A percentile compares a stretch with the other conserved stretches of the same genome.
Conservation (phyloP, 1,284 basidiomycete genomes). For the Ceratobasidium sp. region DNA sequence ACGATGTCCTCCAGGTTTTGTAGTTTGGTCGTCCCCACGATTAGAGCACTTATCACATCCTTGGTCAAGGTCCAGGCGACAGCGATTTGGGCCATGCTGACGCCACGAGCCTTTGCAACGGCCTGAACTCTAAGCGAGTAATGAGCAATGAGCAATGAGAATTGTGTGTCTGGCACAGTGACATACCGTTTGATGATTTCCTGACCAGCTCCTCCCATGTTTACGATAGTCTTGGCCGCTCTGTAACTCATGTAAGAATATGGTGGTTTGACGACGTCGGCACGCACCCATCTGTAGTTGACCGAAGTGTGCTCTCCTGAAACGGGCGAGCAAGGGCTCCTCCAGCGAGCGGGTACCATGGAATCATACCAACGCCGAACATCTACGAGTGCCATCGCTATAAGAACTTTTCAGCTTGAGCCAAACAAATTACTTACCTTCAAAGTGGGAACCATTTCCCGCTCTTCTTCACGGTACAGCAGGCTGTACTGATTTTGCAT, state of each 20-base stretch:
- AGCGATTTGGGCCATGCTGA: slow-evolving; percentile 49
- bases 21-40: slow-evolving; percentile 45
- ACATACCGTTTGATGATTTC: not conserved
- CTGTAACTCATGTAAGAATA: no score
- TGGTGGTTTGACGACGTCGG: slow-evolving; percentile 1
- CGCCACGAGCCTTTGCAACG: slow-evolving; percentile 50
- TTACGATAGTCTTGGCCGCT: no score
- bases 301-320: slow-evolving; percentile 23
- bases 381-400: slow-evolving; percentile 48
- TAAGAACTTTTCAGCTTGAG: slow-evolving; percentile 47
- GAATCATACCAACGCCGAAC: slow-evolving; percentile 47
- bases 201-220: not conserved
- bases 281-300: slow-evolving; percentile 34
- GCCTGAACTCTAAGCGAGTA: slow-evolving; percentile 48
- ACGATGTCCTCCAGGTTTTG: slow-evolving; percentile 45
- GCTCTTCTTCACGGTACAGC: slow-evolving; percentile 54
- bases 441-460: slow-evolving; percentile 55
- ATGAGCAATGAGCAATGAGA: no score
- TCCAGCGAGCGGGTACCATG: slow-evolving; percentile 47
- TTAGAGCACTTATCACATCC: slow-evolving; percentile 39
- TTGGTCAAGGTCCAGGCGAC: slow-evolving; percentile 41
- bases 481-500: slow-evolving; percentile 60
- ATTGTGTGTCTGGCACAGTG: no score
- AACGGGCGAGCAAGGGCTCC: slow-evolving; percentile 44
- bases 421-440: not conserved